Evolutionary conservation across 768 basidiomycete species (phyloP).

Genomic region (Collybia mongolica): DNA sequence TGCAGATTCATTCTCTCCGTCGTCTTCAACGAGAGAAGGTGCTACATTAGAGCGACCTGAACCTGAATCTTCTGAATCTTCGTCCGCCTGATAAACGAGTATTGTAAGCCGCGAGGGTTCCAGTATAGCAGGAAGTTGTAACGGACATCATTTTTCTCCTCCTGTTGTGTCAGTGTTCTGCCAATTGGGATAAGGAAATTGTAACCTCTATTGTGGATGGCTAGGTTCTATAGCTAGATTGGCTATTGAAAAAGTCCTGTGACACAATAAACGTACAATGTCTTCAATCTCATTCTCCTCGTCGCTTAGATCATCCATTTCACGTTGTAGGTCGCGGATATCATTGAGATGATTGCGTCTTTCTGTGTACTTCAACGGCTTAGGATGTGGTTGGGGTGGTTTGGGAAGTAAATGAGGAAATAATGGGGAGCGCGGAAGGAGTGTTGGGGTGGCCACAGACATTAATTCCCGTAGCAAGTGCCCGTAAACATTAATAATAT

Average conservation of each 20-base stretch:
- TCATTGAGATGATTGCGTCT: conserved; percentile 58
- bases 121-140: neutral
- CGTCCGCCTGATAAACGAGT: conserved; percentile 36
- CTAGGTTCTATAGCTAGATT: conserved; percentile 42
- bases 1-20: conserved; percentile 47
- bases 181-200: conserved; percentile 74
- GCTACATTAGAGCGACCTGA: conserved; percentile 40
- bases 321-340: conserved; percentile 65
- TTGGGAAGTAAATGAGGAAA: conserved; percentile 70
- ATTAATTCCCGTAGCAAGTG: too few species aligned
- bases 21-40: conserved; percentile 43
- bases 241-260: conserved; percentile 3
- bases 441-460: conserved; percentile 58
- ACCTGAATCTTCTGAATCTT: conserved; percentile 47
- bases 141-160: conserved; percentile 83
- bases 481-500: too few species aligned
- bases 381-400: conserved; percentile 63
- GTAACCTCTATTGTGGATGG: conserved; percentile 65
- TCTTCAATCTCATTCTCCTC: conserved; percentile 84
- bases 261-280: conserved; percentile 40
- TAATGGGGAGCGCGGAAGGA: conserved; percentile 60
- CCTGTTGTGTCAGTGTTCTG: conserved; percentile 67
- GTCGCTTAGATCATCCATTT: conserved; percentile 83
- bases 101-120: neutral
- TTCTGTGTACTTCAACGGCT: conserved; percentile 52